phyloP scores from a whole-genome alignment of 345 rosid genomes.

The Murraya koenigii region DNA sequence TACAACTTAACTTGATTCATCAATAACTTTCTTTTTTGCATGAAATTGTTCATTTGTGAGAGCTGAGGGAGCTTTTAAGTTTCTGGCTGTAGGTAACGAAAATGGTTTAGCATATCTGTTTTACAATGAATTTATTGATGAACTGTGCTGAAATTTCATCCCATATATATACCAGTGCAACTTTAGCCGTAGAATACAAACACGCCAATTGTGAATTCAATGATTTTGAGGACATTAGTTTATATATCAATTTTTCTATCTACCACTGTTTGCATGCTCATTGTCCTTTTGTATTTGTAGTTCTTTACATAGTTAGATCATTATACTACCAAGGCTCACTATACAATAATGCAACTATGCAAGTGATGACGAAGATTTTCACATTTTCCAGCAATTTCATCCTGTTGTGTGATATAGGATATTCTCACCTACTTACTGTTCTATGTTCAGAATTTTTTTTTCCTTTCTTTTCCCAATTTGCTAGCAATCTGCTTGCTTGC shows the following conservation, averaged over 20 bases:
- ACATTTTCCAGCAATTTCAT: background rate
- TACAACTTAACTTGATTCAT: background rate
- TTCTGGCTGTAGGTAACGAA: background rate
- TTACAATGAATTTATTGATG: conserved; percentile 3
- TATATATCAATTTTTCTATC: background rate
- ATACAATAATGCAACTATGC: background rate
- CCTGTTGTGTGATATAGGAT: background rate
- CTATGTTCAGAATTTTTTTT: background rate
- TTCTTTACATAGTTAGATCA: background rate
- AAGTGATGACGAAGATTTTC: background rate
- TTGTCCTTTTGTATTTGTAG: background rate
- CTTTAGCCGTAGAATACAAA: background rate
- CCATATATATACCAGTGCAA: background rate
- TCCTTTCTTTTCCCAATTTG: background rate
- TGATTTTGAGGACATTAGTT: background rate
- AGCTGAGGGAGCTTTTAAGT: background rate
- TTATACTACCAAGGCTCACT: background rate
- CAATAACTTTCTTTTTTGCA: background rate
- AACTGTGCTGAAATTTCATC: background rate
- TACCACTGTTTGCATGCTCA: background rate
- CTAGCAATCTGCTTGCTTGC: background rate
- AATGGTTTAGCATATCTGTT: background rate
- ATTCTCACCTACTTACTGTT: background rate
- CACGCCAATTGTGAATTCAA: background rate
- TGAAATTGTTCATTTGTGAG: background rate